Evolutionary conservation across 306 rosid genomes (phyloP).

Genomic region (Urtica urens): DNA sequence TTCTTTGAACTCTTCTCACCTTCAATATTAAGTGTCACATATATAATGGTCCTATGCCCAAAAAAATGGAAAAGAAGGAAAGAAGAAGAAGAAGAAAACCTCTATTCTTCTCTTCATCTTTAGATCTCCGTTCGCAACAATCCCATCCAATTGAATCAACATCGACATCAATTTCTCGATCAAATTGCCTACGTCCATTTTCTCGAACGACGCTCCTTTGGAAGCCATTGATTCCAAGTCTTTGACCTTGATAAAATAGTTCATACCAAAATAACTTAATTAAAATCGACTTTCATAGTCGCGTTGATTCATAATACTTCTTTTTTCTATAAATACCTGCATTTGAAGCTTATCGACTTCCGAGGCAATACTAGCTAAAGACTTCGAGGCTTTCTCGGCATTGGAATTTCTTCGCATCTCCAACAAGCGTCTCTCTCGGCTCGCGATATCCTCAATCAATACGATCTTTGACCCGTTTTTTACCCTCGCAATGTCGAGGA

Average conservation of each 20-base stretch:
- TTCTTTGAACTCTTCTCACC: constrained; percentile 70
- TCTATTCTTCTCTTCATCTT: constrained; percentile 47
- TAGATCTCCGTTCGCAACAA: constrained; percentile 45
- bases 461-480: constrained; percentile 59
- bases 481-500: constrained; percentile 55
- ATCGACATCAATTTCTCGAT: constrained; percentile 58
- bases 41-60: not conserved
- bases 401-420: constrained; percentile 39
- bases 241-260: constrained; percentile 42
- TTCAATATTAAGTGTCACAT: constrained; percentile 10
- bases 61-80: not conserved
- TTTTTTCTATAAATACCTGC: constrained; percentile 33
- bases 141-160: constrained; percentile 55
- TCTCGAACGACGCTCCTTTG: constrained; percentile 23
- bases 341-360: constrained; percentile 44
- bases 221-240: constrained; percentile 35
- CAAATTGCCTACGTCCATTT: constrained; percentile 35
- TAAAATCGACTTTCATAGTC: not conserved
- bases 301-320: not conserved
- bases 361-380: constrained; percentile 33
- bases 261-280: constrained; percentile 5
- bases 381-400: constrained; percentile 42
- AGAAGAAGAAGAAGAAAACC: constrained; percentile 20
- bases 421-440: constrained; percentile 41
- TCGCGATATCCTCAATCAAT: constrained; percentile 41